These are phyloP conservation scores for Streptanthus diversifolius DNA, from an alignment of 345 rosid genomes.

Conservation along the genomic window DNA sequence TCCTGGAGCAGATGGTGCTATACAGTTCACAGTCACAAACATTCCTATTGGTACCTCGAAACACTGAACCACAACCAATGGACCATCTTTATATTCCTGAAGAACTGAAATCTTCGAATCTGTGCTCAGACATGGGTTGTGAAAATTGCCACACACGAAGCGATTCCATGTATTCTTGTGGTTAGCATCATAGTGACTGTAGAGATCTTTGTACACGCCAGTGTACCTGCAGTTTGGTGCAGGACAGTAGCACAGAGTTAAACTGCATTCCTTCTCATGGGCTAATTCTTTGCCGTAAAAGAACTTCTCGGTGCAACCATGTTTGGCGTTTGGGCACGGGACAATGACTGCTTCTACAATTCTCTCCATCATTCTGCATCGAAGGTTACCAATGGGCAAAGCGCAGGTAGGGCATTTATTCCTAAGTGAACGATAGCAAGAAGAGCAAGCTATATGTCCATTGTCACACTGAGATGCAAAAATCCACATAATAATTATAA, in stretches of 20 bases:
- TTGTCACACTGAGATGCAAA: background rate
- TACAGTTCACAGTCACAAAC: slow-evolving; percentile 14
- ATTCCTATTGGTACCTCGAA: slow-evolving; percentile 13
- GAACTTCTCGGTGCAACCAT: background rate
- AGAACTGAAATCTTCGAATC: background rate
- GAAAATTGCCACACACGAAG: background rate
- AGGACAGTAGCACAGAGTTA: background rate
- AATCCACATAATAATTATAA: too few species aligned
- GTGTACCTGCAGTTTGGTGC: background rate
- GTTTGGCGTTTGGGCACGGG: background rate
- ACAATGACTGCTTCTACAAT: background rate
- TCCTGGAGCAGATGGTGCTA: background rate
- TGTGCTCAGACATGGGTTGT: accelerated
- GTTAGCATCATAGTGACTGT: background rate
- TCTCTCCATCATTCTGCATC: background rate
- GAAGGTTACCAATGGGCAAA: background rate
- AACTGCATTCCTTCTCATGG: background rate
- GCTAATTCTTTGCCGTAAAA: background rate
- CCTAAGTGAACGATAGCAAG: background rate
- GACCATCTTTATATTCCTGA: background rate
- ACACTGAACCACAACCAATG: slow-evolving; percentile 27
- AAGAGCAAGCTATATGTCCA: background rate
- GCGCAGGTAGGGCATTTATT: background rate
- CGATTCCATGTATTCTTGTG: background rate
- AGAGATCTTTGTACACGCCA: background rate